phyloP scores from a whole-genome alignment of 192 early-diverging fungal genomes.

The Dimargaris xerosporica region DNA sequence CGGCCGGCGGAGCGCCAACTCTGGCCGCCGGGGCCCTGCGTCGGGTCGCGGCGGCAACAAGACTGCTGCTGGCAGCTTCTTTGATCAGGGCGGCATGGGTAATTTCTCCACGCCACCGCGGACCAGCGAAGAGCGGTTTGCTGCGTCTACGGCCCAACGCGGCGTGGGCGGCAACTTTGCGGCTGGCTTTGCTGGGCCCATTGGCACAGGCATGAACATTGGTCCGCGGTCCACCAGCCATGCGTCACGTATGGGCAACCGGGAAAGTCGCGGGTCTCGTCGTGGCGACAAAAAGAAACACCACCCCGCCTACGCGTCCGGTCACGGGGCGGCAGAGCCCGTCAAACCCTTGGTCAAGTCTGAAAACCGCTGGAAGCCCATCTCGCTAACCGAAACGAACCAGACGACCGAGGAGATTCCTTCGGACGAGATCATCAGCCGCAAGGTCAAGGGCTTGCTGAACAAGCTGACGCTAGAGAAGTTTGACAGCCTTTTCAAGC shows the following conservation, averaged over 20 bases:
- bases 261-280: slow-evolving; percentile 7
- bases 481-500: slow-evolving; percentile 70
- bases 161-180: slow-evolving; percentile 15
- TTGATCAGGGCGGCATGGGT: slow-evolving; percentile 24
- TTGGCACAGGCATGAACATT: slow-evolving; percentile 27
- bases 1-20: slow-evolving; percentile 19
- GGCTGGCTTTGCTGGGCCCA: slow-evolving; percentile 13
- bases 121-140: slow-evolving; percentile 25
- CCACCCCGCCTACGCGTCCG: slow-evolving; percentile 6
- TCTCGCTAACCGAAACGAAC: slow-evolving; percentile 30
- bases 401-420: slow-evolving; percentile 27
- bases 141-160: slow-evolving; percentile 3
- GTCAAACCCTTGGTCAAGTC: slow-evolving; percentile 66
- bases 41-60: slow-evolving; percentile 21
- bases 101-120: slow-evolving; percentile 23
- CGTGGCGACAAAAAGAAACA: slow-evolving; percentile 8
- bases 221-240: slow-evolving; percentile 23
- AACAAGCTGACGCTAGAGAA: slow-evolving; percentile 97
- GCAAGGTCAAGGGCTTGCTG: slow-evolving; percentile 74
- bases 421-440: slow-evolving; percentile 41
- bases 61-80: slow-evolving; percentile 16
- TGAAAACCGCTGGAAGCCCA: slow-evolving; percentile 70
- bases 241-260: slow-evolving; percentile 1
- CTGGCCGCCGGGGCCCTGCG: slow-evolving; percentile 25
- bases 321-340: slow-evolving; percentile 31